Base-by-base conservation (phyloP, 352 stramenopile genomes). In the Globisporangium recalcitrans region DNA sequence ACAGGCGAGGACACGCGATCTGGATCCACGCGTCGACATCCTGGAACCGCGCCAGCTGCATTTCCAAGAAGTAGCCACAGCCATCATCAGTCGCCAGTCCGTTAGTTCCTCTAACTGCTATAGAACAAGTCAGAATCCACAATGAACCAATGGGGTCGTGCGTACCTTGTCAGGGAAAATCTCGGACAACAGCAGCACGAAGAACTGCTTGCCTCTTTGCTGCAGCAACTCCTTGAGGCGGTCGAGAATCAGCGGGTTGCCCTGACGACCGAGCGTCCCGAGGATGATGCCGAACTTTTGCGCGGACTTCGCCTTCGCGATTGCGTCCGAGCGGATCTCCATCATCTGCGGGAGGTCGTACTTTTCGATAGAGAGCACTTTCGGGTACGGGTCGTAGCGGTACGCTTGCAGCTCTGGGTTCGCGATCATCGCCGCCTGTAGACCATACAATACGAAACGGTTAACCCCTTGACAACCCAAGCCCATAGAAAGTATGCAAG, bases 321-420 rank as follows among this genome's bases (percentile, higher is more conserved):
- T 91, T 8, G 87, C 85, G 29, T 84, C 80, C 56, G 78, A 77
- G 60, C 98, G 88, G 29, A 99, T 84, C 31, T 63, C 52, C 69
- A 97, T 97, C 98, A 99, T 99, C 70, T 97, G 86, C 1, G 80
- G 77, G 24, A 97, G 81, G 67, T 99, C 95, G 71, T 99, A 99
- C 36, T 90, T 86, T 68, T 99, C 98, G 51, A 95, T 88, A 16
- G 93, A 99, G 7, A 99, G 77, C 42, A 94, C 72, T 73, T 99
- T 99, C 6, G 87, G 87, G 73, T 99, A 99, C n/a, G 98, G 98
- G 67, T 99, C 96, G 72, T 99, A 99, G 42, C 97, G 84, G 59
- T 98, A 98, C 14, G 97, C 96, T 52, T 91, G 76, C 34, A 99
- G 69, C 22, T 85, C 71, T 9, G 97, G 97, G 74, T 99, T 99